Conservation (phyloP, 805 yeast species). For the Teunomyces stri region DNA sequence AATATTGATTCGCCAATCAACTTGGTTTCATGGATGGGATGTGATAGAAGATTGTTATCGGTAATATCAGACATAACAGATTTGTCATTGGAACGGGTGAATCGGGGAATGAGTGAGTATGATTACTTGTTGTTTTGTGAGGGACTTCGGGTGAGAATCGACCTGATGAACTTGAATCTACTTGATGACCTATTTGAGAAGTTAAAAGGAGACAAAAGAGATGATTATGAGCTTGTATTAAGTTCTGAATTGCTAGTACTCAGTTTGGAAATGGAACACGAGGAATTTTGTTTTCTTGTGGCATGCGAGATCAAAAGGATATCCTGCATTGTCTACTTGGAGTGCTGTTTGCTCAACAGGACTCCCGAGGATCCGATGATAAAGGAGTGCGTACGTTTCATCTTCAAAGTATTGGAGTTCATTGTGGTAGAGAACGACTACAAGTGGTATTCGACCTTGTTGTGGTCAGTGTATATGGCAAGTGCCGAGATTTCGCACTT, state of each 20-base stretch:
- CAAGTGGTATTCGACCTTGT: conserved; percentile 28
- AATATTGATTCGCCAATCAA: conserved; percentile 8
- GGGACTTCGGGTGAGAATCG: conserved; percentile 15
- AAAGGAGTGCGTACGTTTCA: conserved; percentile 13
- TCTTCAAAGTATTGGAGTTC: conserved; percentile 20
- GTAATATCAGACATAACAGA: conserved; percentile 32
- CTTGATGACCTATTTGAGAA: conserved; percentile 10
- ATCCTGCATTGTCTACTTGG: conserved; percentile 22
- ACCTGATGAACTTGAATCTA: conserved; percentile 12
- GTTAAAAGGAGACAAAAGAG: neutral
- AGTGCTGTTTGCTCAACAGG: conserved; percentile 24
- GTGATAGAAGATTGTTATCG: conserved; percentile 22
- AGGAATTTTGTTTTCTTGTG: conserved; percentile 25
- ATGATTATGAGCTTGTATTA: neutral
- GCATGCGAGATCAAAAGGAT: conserved; percentile 27
- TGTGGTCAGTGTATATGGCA: conserved; percentile 29
- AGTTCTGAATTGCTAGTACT: neutral
- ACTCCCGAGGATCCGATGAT: conserved; percentile 21
- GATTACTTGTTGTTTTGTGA: conserved; percentile 14
- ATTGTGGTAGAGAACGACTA: conserved; percentile 24
- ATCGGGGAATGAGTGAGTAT: conserved; percentile 11
- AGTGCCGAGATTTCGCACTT: conserved; percentile 24
- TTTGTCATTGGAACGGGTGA: conserved; percentile 25
- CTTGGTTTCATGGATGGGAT: conserved; percentile 31
- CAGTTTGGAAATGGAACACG: conserved; percentile 7